phyloP scores from a whole-genome alignment of 441 rosid species.

The Eruca vesicaria region DNA sequence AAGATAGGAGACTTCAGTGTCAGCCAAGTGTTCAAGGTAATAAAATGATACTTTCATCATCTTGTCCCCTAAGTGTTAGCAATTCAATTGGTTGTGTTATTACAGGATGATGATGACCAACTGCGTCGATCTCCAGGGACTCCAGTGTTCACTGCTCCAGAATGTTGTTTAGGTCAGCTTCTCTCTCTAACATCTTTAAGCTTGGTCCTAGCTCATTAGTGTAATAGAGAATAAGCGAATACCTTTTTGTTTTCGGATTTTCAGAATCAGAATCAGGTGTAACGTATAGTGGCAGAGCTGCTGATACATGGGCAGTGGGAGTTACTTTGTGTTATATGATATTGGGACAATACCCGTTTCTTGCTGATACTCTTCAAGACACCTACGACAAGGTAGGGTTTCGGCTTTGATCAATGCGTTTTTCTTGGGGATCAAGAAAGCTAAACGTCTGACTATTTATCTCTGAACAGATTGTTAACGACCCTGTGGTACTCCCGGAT shows the following conservation, averaged over 20 bases:
- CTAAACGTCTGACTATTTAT: not conserved
- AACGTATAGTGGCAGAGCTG: constrained; percentile 81
- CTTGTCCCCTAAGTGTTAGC: not conserved
- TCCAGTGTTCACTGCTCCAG: constrained; percentile 99
- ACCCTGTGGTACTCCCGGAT: constrained; percentile 63
- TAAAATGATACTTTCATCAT: constrained; percentile 12
- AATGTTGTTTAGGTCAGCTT: constrained; percentile 82
- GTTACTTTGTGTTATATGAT: constrained; percentile 89
- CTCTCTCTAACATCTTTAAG: not conserved
- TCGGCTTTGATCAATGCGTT: not conserved
- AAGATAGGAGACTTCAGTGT: constrained; percentile 98
- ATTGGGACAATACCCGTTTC: constrained; percentile 81
- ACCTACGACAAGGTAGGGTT: constrained; percentile 82
- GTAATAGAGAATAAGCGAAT: not conserved
- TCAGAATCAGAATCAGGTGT: constrained; percentile 51
- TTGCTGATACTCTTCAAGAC: constrained; percentile 90
- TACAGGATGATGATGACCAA: constrained; percentile 88
- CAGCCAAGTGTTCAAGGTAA: constrained; percentile 96
- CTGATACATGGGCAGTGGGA: constrained; percentile 98
- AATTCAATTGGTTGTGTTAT: constrained; percentile 4
- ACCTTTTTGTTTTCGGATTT: not conserved
- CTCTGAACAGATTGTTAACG: constrained; percentile 69
- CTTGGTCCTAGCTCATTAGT: not conserved
- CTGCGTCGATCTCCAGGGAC: constrained; percentile 98
- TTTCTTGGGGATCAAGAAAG: not conserved